Percentiles rank a stretch among this genome's conserved stretches.
These are phyloP conservation scores for Mycena indigotica DNA, from an alignment of 768 basidiomycete genomes.

Conservation along the genomic window DNA sequence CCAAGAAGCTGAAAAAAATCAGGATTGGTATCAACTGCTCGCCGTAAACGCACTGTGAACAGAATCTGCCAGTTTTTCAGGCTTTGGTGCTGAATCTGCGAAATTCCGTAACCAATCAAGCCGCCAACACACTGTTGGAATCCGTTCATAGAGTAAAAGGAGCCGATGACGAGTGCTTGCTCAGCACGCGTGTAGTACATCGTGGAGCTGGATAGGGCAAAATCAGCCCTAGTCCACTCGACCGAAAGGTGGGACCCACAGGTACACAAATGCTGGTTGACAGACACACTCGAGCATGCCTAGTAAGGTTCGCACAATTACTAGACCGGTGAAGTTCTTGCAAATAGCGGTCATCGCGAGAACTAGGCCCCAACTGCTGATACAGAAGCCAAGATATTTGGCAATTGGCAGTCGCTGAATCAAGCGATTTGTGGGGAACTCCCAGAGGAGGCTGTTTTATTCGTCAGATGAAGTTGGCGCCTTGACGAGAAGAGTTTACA, in stretches of 20 bases:
- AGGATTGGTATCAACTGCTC: background rate
- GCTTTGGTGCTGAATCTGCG: constrained; percentile 41
- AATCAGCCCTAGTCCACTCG: too few species aligned
- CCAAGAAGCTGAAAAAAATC: constrained; percentile 40
- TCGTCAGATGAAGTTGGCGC: background rate
- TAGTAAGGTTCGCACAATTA: constrained; percentile 49
- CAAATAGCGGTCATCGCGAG: constrained; percentile 52
- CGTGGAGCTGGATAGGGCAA: constrained; percentile 40
- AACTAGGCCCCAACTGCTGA: constrained; percentile 44
- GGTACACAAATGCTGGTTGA: constrained; percentile 49
- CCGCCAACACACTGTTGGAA: constrained; percentile 46
- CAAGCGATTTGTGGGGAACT: constrained; percentile 51
- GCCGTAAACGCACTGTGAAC: constrained; percentile 35
- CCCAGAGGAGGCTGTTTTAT: constrained; percentile 38
- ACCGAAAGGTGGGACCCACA: constrained; percentile 34
- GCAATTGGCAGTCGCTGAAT: constrained; percentile 52
- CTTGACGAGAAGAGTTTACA: constrained; percentile 26
- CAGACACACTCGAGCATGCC: constrained; percentile 52
- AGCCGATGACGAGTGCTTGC: constrained; percentile 48
- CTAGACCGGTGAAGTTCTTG: constrained; percentile 45
- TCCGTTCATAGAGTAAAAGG: constrained; percentile 51
- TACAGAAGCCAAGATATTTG: constrained; percentile 46
- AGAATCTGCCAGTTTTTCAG: constrained; percentile 55
- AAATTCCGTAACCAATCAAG: constrained; percentile 52
- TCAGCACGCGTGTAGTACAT: constrained; percentile 58